Base-by-base conservation (phyloP, 495 filamentous ascomycete genomes). In the Penicillium robsamsonii region DNA sequence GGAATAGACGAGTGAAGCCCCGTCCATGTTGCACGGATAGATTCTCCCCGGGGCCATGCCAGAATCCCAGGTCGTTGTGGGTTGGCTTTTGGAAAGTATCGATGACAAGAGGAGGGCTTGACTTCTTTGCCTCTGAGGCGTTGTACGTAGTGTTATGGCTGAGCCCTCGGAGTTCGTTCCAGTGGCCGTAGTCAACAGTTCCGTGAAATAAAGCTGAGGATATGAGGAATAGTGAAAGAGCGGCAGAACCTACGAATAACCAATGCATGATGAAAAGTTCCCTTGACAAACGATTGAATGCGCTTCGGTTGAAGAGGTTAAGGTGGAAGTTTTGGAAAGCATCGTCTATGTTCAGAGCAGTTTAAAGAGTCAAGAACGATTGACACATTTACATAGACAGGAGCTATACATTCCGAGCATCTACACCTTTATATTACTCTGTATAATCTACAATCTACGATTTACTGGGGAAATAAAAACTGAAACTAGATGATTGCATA, bases 41-140 rank as follows among this genome's bases (percentile, higher is more conserved):
- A 10, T 76, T 75, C 55, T 88, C 85, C 49, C 88, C 86, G 2
- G 79, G 71, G 0, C 88, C 88, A 66, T 92, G 88, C 81, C 84
- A 92, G 67, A 84, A 82, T 3, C 82, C 82, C 2, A 91, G 79
- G 24, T 79, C 79, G 60, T 92, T 92, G 30, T 71, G 72, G 33
- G 80, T 66, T 7, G 61, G 44, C 61, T 78, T 75, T 31, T 70
- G 63, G 59, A 92, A 92, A 13, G 76, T 78, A 66, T 92, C 88
- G 46, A 92, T 84, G 9, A 89, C 71, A n/a, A 91, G 71, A 5
- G 62, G 53, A 2, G 56, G 44, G 5, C 54, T 44, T 15, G 41
- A 42, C 15, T 24, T 57, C 5, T 37, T 18, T 12, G 33, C 29
- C 29, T 45, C 25, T 12, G 55, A 37, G 15, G 18, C 5, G 4